These are phyloP conservation scores for Pseudocercospora fuligena DNA, from an alignment of 2,329 filamentous ascomycete species.

Conservation along the genomic window DNA sequence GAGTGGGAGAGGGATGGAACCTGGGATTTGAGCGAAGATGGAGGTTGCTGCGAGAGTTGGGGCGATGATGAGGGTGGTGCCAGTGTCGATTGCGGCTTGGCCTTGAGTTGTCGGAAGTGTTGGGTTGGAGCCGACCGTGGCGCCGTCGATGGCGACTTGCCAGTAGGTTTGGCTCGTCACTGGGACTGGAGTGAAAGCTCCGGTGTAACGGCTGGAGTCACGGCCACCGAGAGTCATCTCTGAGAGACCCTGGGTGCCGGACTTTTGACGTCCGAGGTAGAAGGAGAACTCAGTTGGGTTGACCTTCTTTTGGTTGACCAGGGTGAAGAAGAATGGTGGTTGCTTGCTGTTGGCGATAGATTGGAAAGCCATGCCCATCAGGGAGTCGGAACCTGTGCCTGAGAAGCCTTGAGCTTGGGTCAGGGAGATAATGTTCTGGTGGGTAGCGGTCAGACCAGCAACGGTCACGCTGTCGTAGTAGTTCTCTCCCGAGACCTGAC, in stretches of 20 bases:
- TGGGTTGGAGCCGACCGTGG: slow-evolving; percentile 17
- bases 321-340: slow-evolving; percentile 35
- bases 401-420: slow-evolving; percentile 34
- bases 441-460: slow-evolving; percentile 30
- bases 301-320: slow-evolving; percentile 32
- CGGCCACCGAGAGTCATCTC: slow-evolving; percentile 37
- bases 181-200: slow-evolving; percentile 31
- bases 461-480: slow-evolving; percentile 35
- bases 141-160: slow-evolving; percentile 36
- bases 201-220: slow-evolving; percentile 31
- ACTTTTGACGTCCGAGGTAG: slow-evolving; percentile 34
- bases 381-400: slow-evolving; percentile 28
- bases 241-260: slow-evolving; percentile 28
- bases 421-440: slow-evolving; percentile 35
- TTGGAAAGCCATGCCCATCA: slow-evolving; percentile 33
- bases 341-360: slow-evolving; percentile 28
- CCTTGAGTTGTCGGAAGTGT: slow-evolving; percentile 24
- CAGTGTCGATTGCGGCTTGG: slow-evolving; percentile 36
- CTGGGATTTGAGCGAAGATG: slow-evolving; percentile 42
- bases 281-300: slow-evolving; percentile 37
- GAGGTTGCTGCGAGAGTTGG: slow-evolving; percentile 37
- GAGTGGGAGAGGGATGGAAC: slow-evolving; percentile 37
- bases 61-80: slow-evolving; percentile 42
- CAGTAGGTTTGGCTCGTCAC: slow-evolving; percentile 36
- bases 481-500: slow-evolving; percentile 33